phyloP scores from a whole-genome alignment of 495 filamentous ascomycete genomes.

The Penicillium lividum region DNA sequence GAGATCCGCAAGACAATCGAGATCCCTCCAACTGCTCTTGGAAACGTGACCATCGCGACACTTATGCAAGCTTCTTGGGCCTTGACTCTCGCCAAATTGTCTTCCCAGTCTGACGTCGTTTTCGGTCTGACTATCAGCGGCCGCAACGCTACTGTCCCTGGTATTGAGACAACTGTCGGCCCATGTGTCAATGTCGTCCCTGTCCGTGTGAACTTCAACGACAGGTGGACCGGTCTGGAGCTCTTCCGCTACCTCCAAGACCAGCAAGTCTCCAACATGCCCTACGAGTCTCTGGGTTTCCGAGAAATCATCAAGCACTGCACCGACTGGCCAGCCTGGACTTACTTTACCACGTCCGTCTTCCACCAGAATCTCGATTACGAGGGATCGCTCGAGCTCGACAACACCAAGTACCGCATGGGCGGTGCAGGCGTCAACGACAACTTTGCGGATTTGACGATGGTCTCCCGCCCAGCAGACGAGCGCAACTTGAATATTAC shows the following conservation, averaged over 20 bases:
- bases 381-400: constrained; percentile 44
- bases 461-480: constrained; percentile 48
- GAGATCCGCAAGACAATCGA: constrained; percentile 42
- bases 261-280: constrained; percentile 60
- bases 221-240: constrained; percentile 50
- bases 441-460: constrained; percentile 51
- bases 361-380: constrained; percentile 52
- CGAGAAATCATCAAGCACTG: constrained; percentile 59
- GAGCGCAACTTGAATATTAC: constrained; percentile 43
- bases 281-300: constrained; percentile 59
- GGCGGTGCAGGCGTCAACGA: constrained; percentile 51
- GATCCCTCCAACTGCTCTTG: constrained; percentile 39
- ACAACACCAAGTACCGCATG: constrained; percentile 49
- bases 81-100: constrained; percentile 51
- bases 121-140: constrained; percentile 59
- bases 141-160: constrained; percentile 54
- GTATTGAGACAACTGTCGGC: constrained; percentile 55
- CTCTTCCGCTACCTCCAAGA: constrained; percentile 58
- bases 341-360: constrained; percentile 49
- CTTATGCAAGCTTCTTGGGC: constrained; percentile 61
- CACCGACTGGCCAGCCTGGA: constrained; percentile 58
- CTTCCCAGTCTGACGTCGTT: constrained; percentile 52
- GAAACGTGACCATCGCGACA: constrained; percentile 56
- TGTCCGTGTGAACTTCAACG: constrained; percentile 53
- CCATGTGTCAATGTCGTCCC: constrained; percentile 63